Percentiles rank a stretch among this genome's conserved stretches.
Evolutionary conservation across 495 filamentous ascomycete species (phyloP).

Genomic region (Penicillium cataractarum): DNA sequence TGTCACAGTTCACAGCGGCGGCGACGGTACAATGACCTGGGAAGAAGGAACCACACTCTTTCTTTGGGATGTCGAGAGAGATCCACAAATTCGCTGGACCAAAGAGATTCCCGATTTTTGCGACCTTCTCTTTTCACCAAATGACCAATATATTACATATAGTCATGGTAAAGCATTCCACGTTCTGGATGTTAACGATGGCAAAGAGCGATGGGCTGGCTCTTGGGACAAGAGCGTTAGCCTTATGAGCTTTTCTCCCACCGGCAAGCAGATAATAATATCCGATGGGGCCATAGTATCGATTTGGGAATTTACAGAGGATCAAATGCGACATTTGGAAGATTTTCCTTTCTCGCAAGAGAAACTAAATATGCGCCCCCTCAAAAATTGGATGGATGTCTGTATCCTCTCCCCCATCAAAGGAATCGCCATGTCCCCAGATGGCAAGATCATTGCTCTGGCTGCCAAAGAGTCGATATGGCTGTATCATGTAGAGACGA

Average conservation of each 20-base stretch:
- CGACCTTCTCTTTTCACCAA: too few species aligned
- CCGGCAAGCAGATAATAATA: not conserved
- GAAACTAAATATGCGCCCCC: not conserved
- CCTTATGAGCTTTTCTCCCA: not conserved
- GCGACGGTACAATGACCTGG: too few species aligned
- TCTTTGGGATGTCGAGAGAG: too few species aligned
- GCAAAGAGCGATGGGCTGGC: not conserved
- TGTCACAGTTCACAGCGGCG: too few species aligned
- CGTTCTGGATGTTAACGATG: not conserved
- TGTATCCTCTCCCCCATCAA: not conserved
- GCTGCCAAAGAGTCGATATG: not conserved
- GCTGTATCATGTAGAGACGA: not conserved
- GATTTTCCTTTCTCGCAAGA: not conserved
- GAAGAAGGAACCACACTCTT: too few species aligned
- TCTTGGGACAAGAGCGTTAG: not conserved
- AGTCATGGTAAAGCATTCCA: too few species aligned
- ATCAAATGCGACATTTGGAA: not conserved
- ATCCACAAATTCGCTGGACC: too few species aligned
- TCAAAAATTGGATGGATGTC: not conserved
- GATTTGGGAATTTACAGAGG: not conserved
- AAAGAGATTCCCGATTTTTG: too few species aligned
- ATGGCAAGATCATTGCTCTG: not conserved
- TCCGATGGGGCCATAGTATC: not conserved
- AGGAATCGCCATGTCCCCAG: not conserved
- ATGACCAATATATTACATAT: too few species aligned